A percentile compares a stretch with the other conserved stretches of the same genome.
Evolutionary conservation across 768 basidiomycete species (phyloP).

Genomic region (Termitomyces sp.): DNA sequence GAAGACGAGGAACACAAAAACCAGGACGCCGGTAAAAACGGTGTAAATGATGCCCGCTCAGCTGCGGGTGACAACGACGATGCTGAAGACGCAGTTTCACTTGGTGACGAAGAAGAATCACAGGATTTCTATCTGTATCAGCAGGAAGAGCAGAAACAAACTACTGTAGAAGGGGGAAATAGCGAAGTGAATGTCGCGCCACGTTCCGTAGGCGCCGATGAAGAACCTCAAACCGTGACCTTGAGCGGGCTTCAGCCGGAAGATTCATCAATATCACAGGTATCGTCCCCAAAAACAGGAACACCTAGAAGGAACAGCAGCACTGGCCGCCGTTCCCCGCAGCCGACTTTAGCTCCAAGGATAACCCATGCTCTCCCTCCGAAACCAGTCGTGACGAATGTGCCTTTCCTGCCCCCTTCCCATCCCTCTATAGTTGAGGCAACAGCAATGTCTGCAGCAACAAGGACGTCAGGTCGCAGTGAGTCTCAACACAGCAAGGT

Average conservation of each 20-base stretch:
- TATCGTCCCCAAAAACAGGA: slow-evolving; percentile 7
- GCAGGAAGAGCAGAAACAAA: slow-evolving; percentile 10
- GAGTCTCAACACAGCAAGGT: slow-evolving; percentile 28
- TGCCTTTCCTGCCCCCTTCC: slow-evolving; percentile 50
- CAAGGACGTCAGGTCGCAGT: slow-evolving; percentile 34
- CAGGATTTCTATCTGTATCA: slow-evolving; percentile 40
- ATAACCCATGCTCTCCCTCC: slow-evolving; percentile 66
- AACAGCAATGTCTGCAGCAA: slow-evolving; percentile 46
- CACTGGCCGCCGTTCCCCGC: slow-evolving; percentile 14
- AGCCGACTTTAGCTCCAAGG: slow-evolving; percentile 27
- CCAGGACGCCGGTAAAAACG: slow-evolving; percentile 18
- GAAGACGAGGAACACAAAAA: slow-evolving; percentile 36
- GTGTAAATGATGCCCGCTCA: slow-evolving; percentile 16
- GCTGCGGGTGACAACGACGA: slow-evolving; percentile 43
- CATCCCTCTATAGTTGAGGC: slow-evolving; percentile 56
- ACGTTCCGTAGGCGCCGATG: slow-evolving; percentile 2
- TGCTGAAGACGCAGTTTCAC: slow-evolving; percentile 54
- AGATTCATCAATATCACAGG: slow-evolving; percentile 9
- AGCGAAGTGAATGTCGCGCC: neutral
- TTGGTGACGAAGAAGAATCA: slow-evolving; percentile 70
- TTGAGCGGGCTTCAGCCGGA: slow-evolving; percentile 6
- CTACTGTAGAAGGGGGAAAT: neutral
- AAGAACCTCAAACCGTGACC: slow-evolving; percentile 4
- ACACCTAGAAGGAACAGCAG: slow-evolving; percentile 11
- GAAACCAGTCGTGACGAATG: slow-evolving; percentile 50